phyloP scores from a whole-genome alignment of 768 basidiomycete species.

The Holtermannia corniformis region DNA sequence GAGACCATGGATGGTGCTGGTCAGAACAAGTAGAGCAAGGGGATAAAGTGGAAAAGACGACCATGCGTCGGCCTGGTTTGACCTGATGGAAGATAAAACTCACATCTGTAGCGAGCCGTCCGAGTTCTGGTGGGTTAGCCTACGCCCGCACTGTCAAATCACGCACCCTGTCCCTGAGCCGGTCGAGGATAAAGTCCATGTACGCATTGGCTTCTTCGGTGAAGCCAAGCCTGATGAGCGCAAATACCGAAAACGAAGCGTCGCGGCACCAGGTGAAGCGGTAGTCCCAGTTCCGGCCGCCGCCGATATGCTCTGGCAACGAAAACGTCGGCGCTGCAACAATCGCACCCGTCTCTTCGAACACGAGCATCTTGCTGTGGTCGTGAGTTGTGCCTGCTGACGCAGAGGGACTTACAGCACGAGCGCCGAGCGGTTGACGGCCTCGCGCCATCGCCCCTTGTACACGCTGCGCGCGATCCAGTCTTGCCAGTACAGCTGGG shows the following conservation, averaged over 20 bases:
- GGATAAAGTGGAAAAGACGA: too few relatives aligned
- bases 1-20: too few relatives aligned
- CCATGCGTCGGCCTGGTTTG: too few relatives aligned
- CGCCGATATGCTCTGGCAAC: slow-evolving; percentile 83
- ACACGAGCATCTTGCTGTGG: slow-evolving; percentile 70
- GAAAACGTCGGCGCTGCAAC: slow-evolving; percentile 94
- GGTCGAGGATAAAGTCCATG: slow-evolving; percentile 82
- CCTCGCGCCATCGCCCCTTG: slow-evolving; percentile 88
- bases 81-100: too few relatives aligned
- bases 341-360: slow-evolving; percentile 83
- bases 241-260: slow-evolving; percentile 89
- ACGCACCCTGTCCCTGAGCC: slow-evolving; percentile 56
- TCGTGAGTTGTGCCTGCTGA: not conserved
- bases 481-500: slow-evolving; percentile 71
- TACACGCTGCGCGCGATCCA: slow-evolving; percentile 90
- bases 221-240: slow-evolving; percentile 84
- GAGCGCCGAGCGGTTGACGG: slow-evolving; percentile 83
- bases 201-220: slow-evolving; percentile 77
- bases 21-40: not conserved
- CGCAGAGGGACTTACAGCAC: slow-evolving; percentile 47
- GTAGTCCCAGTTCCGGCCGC: slow-evolving; percentile 68
- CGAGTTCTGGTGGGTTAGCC: slow-evolving; percentile 48
- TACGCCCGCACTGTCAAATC: not conserved
- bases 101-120: slow-evolving; percentile 91
- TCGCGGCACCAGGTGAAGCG: slow-evolving; percentile 64